Evolutionary conservation across 352 stramenopile genomes (phyloP).

Genomic region (Saprolegnia diclina): DNA sequence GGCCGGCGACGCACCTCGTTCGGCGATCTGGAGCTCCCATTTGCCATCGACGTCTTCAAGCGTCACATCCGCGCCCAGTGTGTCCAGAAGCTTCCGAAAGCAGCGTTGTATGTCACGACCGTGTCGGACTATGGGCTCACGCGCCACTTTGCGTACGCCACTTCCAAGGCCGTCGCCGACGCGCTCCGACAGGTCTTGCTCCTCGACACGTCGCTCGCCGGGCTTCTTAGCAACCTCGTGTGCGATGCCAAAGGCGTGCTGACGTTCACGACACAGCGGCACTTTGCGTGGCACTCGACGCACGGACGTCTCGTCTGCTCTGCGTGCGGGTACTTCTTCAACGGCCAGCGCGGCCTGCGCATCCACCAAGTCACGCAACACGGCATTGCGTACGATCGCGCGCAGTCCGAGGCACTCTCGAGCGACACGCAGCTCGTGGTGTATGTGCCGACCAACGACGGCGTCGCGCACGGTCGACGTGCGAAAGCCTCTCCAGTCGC

Average conservation of each 20-base stretch:
- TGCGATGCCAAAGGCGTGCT: slow-evolving; percentile 3
- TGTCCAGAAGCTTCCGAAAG: background rate
- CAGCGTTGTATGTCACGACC: background rate
- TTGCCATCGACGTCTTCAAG: slow-evolving; percentile 25
- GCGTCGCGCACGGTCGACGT: background rate
- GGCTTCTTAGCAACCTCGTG: background rate
- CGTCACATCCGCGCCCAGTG: slow-evolving; percentile 2
- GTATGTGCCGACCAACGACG: background rate
- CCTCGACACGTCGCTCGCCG: background rate
- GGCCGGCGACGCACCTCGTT: background rate
- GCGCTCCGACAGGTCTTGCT: background rate
- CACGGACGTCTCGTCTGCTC: slow-evolving; percentile 9
- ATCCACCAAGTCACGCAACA: slow-evolving; percentile 15
- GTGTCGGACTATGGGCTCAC: slow-evolving; percentile 10
- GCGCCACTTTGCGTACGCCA: background rate
- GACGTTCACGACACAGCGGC: slow-evolving; percentile 6
- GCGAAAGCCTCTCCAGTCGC: background rate
- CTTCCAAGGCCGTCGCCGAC: background rate
- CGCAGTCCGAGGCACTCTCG: slow-evolving; percentile 3
- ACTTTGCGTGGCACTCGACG: slow-evolving; percentile 12
- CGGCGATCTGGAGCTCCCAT: slow-evolving; percentile 11
- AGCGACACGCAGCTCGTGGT: slow-evolving; percentile 13
- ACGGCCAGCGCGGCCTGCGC: slow-evolving; percentile 4
- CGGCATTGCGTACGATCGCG: background rate
- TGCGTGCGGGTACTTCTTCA: slow-evolving; percentile 13